These are phyloP conservation scores for Gossypium australe DNA, from an alignment of 345 rosid species.

Conservation along the genomic window DNA sequence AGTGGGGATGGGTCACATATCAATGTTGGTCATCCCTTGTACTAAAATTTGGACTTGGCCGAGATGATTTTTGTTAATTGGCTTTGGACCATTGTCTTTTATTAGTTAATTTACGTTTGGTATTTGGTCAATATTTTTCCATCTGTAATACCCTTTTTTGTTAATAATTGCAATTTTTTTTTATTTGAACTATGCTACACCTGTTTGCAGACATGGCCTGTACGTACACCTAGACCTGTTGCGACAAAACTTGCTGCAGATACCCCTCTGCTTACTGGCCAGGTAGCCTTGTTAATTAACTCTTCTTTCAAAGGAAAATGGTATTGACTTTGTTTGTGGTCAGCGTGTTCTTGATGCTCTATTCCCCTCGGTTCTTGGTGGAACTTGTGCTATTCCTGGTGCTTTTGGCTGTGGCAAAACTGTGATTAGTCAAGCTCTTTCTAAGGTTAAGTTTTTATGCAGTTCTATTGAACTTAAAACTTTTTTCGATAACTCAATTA, in stretches of 20 bases:
- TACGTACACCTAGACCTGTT: constrained; percentile 98
- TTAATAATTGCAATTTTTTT: background rate
- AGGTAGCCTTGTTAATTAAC: constrained; percentile 41
- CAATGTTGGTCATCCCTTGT: background rate
- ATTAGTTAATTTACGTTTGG: background rate
- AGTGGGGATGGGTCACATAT: background rate
- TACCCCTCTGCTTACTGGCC: constrained; percentile 95
- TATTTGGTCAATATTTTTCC: background rate
- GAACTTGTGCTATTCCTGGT: constrained; percentile 99
- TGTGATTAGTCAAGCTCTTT: constrained; percentile 99
- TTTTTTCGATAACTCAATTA: background rate
- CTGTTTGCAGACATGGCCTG: constrained; percentile 90
- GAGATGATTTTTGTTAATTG: background rate
- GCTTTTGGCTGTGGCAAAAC: constrained; percentile 99
- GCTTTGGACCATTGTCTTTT: background rate
- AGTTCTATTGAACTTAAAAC: background rate
- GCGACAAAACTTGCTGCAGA: constrained; percentile 99
- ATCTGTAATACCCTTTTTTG: background rate
- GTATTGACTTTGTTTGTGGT: constrained; percentile 26
- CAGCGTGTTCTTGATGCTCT: constrained; percentile 99
- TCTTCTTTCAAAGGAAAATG: background rate
- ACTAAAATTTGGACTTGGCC: background rate
- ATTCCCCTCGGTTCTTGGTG: constrained; percentile 99
- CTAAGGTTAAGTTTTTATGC: constrained; percentile 57
- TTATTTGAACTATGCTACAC: constrained; percentile 12